Evolutionary conservation across 805 yeast species (phyloP), one percentile per base, ranked within the genome.

Genomic region (Yarrowia sp.): DNA sequence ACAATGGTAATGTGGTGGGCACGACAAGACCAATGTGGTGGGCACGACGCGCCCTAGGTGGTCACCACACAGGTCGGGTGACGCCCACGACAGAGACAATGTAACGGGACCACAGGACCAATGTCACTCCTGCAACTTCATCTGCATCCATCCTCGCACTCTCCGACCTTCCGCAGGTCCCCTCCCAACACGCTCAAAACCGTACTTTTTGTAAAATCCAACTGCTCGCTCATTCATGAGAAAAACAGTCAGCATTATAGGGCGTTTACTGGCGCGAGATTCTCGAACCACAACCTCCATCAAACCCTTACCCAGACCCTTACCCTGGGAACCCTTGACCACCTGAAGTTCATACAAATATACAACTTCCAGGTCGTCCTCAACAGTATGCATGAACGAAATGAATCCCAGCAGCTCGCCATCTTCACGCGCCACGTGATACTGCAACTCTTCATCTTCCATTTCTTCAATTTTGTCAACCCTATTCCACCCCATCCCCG

Each of bases 281-380:
- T n/a, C 43, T 12, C n/a, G 48, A 17, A 43, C n/a, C 10, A 70
- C 70, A 9, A 22, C 11, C 17, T 65, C 65, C 51, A 72, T 41
- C 35, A 73, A 63, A 17, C 26, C 22, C 17, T 32, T 19, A 19
- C 73, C 76, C 7, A 71, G 40, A 8, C 72, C 71, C 49, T 59
- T 54, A 17, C 73, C 69, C 30, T 52, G 67, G n/a, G 14, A 24
- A 16, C 33, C 41, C 10, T 62, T 44, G 8, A 41, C 38, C 28
- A 71, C 72, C 49, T 73, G 76, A 38, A 73, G 62, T 66, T 73
- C 76, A 58, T 71, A 73, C 26, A 73, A 64, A 52, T 69, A 73
- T 8, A 68, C 44, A n/a, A 66, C 65, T 26, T 64, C 66, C 16
- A 32, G 59, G 11, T 40, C 59, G 6, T 67, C 68, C 17, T 69